phyloP scores from a whole-genome alignment of 805 yeast genomes.

The Cyberlindnera euphorbiae region DNA sequence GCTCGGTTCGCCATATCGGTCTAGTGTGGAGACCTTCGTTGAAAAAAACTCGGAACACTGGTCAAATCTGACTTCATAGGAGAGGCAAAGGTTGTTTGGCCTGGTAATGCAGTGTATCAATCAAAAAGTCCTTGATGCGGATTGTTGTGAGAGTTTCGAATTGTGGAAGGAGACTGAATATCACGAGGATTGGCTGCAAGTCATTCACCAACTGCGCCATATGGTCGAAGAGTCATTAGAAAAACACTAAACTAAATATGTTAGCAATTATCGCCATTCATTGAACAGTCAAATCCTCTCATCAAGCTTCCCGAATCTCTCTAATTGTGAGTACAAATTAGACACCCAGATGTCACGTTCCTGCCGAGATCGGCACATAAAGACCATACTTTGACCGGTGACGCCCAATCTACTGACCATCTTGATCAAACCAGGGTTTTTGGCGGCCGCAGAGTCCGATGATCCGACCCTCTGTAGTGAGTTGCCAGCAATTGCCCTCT shows the following conservation, averaged over 20 bases:
- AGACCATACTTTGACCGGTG: constrained; percentile 64
- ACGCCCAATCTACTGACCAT: constrained; percentile 55
- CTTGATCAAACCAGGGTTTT: constrained; percentile 40
- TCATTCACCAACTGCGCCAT: too few species aligned
- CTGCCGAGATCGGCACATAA: constrained; percentile 75
- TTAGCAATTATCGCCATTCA: too few species aligned
- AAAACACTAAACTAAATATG: too few species aligned
- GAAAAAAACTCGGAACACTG: background rate
- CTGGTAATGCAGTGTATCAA: too few species aligned
- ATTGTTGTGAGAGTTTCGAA: too few species aligned
- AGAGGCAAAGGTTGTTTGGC: too few species aligned
- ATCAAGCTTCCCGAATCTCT: constrained; percentile 24
- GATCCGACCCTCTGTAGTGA: constrained; percentile 1
- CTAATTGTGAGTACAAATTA: constrained; percentile 31
- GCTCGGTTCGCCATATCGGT: background rate
- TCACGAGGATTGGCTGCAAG: too few species aligned
- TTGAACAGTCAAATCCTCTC: background rate
- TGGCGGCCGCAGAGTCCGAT: too few species aligned
- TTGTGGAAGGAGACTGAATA: too few species aligned
- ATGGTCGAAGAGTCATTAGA: too few species aligned
- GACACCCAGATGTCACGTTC: constrained; percentile 83
- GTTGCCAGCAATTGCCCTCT: constrained; percentile 38
- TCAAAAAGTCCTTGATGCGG: too few species aligned
- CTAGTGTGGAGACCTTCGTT: background rate
- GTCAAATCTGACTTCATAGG: too few species aligned